Base-by-base conservation (phyloP, 768 basidiomycete genomes). In the Suillus alpinus region DNA sequence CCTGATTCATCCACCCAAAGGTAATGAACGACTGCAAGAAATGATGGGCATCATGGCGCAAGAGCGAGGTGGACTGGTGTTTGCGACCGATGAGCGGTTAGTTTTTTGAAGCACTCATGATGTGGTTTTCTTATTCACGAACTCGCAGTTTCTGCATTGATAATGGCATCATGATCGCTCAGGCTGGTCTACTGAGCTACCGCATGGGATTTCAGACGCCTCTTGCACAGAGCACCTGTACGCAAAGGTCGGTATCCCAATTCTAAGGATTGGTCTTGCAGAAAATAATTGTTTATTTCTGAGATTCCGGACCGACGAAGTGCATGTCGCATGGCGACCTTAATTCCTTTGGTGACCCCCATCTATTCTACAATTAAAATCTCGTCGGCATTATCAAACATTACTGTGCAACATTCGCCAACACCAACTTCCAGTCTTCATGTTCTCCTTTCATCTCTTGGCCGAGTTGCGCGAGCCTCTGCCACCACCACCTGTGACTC, bases 131-230 rank as follows among this genome's bases (percentile, higher is more conserved):
- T 59, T 53, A 57, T 9, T 20, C 20, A 46, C 49, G 43, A 20
- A 9, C 6, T 23, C n/a, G n/a, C 67, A 96, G 95, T 58, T 98
- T 96, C 75, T 98, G 97, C 75, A 98, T 99, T 62, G 97, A 99
- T 73, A 99, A 99, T 66, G 97, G 97, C 1, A 96, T 98, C 66
- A 99, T 99, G 97, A 98, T 99, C 58, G 96, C 97, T 2, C 97
- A 99, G 70, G 97, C 97, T 6, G 97, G 97, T 6, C 81, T 99
- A 32, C 80, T 99, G 40, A 86, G 88, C 63, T 94, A 86, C 72
- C 83, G 97, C 2, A 98, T 95, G 94, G 97, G 96, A 29, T 82
- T 86, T 62, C 75, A 76, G 51, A 98, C 95, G 0, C 82, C 89
- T 2, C 69, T 98, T 32, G 72, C 81, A 31, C 84, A 96, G 69